A percentile compares a stretch with the other conserved stretches of the same genome.
phyloP scores from a whole-genome alignment of 306 rosid species.

The Spatholobus suberectus region DNA sequence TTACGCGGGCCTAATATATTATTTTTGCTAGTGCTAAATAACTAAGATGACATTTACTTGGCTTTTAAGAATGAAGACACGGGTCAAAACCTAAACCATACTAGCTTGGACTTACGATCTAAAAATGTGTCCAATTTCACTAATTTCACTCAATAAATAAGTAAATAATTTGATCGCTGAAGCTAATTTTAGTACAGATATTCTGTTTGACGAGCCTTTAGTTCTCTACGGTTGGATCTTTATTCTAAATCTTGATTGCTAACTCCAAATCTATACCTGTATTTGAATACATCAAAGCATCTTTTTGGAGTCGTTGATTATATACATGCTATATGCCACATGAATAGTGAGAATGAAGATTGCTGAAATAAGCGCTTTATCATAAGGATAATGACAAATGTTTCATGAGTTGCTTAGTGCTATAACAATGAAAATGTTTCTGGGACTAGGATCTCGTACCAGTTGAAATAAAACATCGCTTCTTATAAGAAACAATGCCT shows the following conservation, averaged over 20 bases:
- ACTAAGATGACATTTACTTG: background rate
- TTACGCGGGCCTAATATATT: background rate
- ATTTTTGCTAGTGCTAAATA: too few species aligned
- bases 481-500: background rate
- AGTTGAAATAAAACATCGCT: conserved; percentile 12
- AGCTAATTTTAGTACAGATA: background rate
- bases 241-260: background rate
- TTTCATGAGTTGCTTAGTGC: background rate
- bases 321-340: background rate
- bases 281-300: background rate
- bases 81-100: too few species aligned
- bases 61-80: background rate
- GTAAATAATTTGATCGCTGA: background rate
- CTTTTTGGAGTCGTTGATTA: background rate
- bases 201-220: background rate
- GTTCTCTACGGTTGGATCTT: background rate
- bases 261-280: background rate
- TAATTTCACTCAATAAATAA: background rate
- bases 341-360: background rate
- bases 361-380: background rate
- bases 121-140: background rate
- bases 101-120: background rate
- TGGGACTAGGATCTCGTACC: background rate
- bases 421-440: background rate
- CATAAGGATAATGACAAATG: background rate